Evolutionary conservation across 495 filamentous ascomycete species (phyloP), one percentile per base, ranked within the genome.

Genomic region (Opeltia flavorubescens): DNA sequence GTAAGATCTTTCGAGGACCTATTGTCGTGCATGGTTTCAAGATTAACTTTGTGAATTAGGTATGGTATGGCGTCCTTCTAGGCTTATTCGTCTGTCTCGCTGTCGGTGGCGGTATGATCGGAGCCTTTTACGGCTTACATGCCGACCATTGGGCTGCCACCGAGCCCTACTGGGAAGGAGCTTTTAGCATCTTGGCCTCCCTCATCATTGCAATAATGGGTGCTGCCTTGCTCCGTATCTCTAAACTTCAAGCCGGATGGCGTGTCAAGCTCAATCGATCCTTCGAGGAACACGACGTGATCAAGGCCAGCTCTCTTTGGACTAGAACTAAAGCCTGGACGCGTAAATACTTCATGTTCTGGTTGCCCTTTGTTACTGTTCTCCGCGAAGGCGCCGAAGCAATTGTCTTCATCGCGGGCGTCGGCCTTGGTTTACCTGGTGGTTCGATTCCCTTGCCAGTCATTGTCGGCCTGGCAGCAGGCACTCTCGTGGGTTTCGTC

Each of bases 241-340:
- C 77, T 41, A 89, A 89, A 63, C 74, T 89, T 58, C 81, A 87
- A 59, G 83, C 85, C 38, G 87, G 88, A 59, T 94, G 86, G 86
- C 75, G 76, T 12, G 63, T 80, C 46, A 88, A 87, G 71, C 70
- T 94, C n/a, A 72, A 76, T 13, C 70, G 72, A 49, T 70, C 77
- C 0, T 61, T 89, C 18, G 81, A 80, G 51, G 58, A 66, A 8
- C 69, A 76, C 1, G 51, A 72, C 15, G 59, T 51, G 7, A 53
- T 50, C n/a, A 56, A 66, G n/a, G 39, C 52, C 1, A 49, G 40
- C 43, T 53, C 47, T 28, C 47, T 46, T 21, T 31, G 27, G 26
- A 55, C 61, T 7, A 62, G 68, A 3, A 61, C 84, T 47, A 85
- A 83, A 68, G 55, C 61, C 31, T 86, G 76, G 68, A 62, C 69